Conservation (phyloP, 2,329 filamentous ascomycete species). For the Helminthosporium solani region DNA sequence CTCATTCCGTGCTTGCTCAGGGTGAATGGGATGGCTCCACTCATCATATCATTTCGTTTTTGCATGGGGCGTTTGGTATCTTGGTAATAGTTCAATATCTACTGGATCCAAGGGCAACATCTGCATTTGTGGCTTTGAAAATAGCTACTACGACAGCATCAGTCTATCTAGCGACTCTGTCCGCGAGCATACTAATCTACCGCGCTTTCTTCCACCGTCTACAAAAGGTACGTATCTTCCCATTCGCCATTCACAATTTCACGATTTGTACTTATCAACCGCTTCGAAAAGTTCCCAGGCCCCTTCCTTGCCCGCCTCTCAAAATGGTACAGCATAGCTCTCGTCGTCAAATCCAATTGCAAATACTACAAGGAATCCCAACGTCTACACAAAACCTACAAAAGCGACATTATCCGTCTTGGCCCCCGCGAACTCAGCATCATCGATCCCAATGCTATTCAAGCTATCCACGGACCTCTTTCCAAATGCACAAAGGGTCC, state of each 20-base stretch:
- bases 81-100: conserved; percentile 20
- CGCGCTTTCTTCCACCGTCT: conserved; percentile 45
- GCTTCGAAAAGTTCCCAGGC: conserved; percentile 38
- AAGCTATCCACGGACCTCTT: conserved; percentile 29
- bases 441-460: conserved; percentile 28
- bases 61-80: conserved; percentile 17
- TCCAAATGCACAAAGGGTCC: conserved; percentile 32
- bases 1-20: conserved; percentile 23
- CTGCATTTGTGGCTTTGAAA: conserved; percentile 11
- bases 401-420: conserved; percentile 35
- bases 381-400: conserved; percentile 29
- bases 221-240: conserved; percentile 19
- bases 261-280: no score
- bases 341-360: conserved; percentile 17
- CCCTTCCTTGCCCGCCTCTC: conserved; percentile 40
- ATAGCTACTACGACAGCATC: conserved; percentile 12
- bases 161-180: conserved; percentile 25
- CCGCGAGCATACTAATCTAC: conserved; percentile 42
- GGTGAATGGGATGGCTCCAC: conserved; percentile 28
- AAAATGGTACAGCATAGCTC: conserved; percentile 41
- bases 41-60: conserved; percentile 16
- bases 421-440: conserved; percentile 39
- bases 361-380: conserved; percentile 29
- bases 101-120: conserved; percentile 11
- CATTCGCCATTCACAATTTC: no score